Conservation (phyloP, 768 basidiomycete species). For the Leccinum variicolor region DNA sequence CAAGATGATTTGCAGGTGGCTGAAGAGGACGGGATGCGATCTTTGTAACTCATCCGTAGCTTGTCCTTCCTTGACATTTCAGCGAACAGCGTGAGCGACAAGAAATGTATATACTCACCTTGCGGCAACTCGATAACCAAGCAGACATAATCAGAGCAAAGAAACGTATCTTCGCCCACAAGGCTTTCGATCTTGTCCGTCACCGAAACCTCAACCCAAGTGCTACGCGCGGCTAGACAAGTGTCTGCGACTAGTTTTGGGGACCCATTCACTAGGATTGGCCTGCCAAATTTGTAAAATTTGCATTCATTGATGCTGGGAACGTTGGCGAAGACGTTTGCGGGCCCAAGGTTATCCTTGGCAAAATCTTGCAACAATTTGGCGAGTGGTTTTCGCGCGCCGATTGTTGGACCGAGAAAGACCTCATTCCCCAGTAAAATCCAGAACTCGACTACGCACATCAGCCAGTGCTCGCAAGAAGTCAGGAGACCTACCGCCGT, state of each 20-base stretch:
- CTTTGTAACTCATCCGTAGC: background rate
- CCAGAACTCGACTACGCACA: background rate
- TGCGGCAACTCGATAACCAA: background rate
- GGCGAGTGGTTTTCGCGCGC: background rate
- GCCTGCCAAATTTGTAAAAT: no score
- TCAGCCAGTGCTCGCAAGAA: background rate
- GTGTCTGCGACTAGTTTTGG: no score
- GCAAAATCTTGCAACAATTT: background rate
- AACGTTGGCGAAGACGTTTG: background rate
- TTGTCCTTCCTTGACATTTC: background rate
- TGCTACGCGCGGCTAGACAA: background rate
- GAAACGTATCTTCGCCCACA: background rate
- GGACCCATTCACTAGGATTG: no score
- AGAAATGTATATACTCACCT: background rate
- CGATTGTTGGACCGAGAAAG: background rate
- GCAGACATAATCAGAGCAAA: accelerated
- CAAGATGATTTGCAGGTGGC: background rate
- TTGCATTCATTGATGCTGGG: no score
- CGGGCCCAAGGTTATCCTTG: background rate
- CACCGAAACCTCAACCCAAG: background rate
- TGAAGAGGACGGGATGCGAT: background rate
- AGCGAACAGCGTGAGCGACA: background rate
- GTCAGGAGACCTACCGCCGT: background rate
- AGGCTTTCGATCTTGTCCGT: background rate
- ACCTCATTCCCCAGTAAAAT: background rate